Evolutionary conservation across 805 yeast genomes (phyloP), one percentile per base, ranked within the genome.

Genomic region (Kluyveromyces wickerhamii): DNA sequence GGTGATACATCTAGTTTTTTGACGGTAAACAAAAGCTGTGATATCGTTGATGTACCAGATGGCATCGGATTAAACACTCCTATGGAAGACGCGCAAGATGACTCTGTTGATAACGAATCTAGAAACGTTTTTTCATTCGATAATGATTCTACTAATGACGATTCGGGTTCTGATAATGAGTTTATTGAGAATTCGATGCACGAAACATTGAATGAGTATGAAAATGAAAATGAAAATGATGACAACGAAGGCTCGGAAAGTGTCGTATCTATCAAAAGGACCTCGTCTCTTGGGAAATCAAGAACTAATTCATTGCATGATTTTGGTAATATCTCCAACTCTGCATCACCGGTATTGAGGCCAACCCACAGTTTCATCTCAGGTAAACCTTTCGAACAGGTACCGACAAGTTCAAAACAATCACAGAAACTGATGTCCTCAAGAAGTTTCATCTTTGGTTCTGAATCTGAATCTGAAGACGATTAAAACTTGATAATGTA

Each of bases 1-100:
- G 70, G 66, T 16, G 75, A 73, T 37, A 57, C 62, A 7, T 57
- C 62, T 22, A 51, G 47, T 23, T 57, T 54, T 29, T 38, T 59
- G 32, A 58, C 61, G 4, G 54, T 51, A 10, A 59, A 58, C 35
- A 52, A 52, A 21, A 13, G 20, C 10, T 54, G 60, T 25, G 60
- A 57, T 40, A 48, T 59, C 22, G 51, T 55, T 11, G 63, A 59
- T 44, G 55, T 59, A 12, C 63, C 63, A 2, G 59, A 51, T 29
- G 57, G 53, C 18, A 49, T 54, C 19, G 53, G 52, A 22, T 41
- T 57, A 27, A 57, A 54, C 30, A 48, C 51, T n/a, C 49, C 60
- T 5, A 52, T 54, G 20, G 57, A 52, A 5, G 56, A 47, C 23
- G 52, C 44, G 18, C 43, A 37, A 15, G 44, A 43, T 11, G 34